Conservation (phyloP, 1,284 basidiomycete species). For the Lignosus rhinocerotis region DNA sequence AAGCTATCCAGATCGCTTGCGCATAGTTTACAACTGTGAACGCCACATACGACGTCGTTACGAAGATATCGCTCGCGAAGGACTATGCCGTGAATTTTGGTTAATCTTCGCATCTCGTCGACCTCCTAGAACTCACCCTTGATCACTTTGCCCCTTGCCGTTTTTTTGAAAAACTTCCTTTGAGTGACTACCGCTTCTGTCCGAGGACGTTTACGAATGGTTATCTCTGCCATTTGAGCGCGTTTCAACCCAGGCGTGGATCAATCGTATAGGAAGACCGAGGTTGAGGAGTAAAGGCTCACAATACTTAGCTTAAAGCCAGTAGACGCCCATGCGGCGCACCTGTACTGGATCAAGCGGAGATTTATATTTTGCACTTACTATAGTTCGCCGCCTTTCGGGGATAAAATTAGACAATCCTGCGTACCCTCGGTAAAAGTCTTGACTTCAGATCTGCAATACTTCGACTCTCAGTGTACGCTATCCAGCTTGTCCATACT, state of each 20-base stretch:
- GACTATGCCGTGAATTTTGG: slow-evolving; percentile 45
- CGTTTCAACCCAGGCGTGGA: neutral
- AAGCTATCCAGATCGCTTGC: slow-evolving; percentile 35
- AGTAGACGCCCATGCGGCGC: too few species aligned
- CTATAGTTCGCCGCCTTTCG: too few species aligned
- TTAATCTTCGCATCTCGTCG: slow-evolving; percentile 7
- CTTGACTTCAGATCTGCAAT: too few species aligned
- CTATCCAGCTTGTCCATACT: too few species aligned
- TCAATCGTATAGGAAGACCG: neutral
- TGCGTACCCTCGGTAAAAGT: too few species aligned
- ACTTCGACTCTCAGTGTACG: too few species aligned
- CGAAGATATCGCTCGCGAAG: slow-evolving; percentile 95
- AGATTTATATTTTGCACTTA: neutral
- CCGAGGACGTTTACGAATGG: slow-evolving; percentile 74
- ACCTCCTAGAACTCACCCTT: slow-evolving; percentile 59
- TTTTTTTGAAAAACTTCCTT: slow-evolving; percentile 94
- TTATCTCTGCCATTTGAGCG: slow-evolving; percentile 61
- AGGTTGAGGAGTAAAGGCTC: neutral
- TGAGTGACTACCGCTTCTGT: slow-evolving; percentile 78
- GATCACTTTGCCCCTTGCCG: slow-evolving; percentile 90
- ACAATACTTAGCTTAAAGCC: neutral
- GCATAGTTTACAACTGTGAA: slow-evolving; percentile 71
- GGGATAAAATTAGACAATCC: too few species aligned
- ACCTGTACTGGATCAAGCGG: neutral
- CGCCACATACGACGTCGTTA: slow-evolving; percentile 92